Base-by-base conservation (phyloP, 2,329 filamentous ascomycete species). In the Botrytis fabae region DNA sequence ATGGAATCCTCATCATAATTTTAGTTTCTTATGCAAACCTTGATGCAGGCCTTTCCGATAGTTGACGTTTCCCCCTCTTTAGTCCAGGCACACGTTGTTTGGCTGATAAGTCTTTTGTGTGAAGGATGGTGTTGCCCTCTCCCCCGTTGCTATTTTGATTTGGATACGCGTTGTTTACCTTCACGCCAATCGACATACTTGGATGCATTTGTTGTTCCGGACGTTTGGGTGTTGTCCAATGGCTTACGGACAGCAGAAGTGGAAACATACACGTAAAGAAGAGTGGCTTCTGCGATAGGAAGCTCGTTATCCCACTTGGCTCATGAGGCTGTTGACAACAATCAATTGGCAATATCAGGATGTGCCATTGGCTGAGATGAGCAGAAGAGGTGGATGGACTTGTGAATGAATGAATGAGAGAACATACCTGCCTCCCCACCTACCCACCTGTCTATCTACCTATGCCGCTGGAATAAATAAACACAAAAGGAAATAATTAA, bases 91-190 rank as follows among this genome's bases (percentile, higher is more conserved):
- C 22, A 61, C 48, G 14, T 51, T 51, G 48, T 51, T n/a, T 51
- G 25, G 25, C 9, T 25, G 46, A 48, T 35, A 12, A 25, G 32
- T 14, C 57, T 25, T 61, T 40, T 40, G 25, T 48, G 4, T 46
- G 6, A 46, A 12, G 22, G 7, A 44, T 18, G 18, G 42, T 18
- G 18, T 44, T 44, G 42, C 42, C 42, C 16, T 44, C 18, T 44
- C 42, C 42, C 4, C 42, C 32, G 63, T 66, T 66, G 64, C 46
- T 66, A 54, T 66, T 66, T 54, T 66, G 64, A 54, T 66, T n/a
- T 25, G n/a, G 44, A 51, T 51, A 66, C 64, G 22, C 32, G 64
- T 54, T 38, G 64, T 38, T 16, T n/a, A 38, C 40, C 32, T 20
- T 54, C 51, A 18, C 20, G 10, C 64, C 64, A 66, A 66, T 54